A percentile compares a stretch with the other conserved stretches of the same genome.
phyloP scores from a whole-genome alignment of 148 eudicot species.

The Silene uniflora region DNA sequence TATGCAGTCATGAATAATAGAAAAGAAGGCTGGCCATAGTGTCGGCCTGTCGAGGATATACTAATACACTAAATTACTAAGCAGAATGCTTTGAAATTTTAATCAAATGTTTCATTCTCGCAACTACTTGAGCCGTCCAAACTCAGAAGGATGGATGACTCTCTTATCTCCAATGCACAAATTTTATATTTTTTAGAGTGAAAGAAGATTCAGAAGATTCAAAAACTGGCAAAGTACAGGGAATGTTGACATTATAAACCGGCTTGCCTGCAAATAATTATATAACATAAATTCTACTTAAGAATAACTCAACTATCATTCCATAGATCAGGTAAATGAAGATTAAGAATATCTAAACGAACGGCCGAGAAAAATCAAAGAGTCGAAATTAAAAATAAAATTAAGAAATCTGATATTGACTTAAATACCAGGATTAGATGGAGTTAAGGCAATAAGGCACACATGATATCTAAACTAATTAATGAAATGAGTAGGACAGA shows the following conservation, averaged over 20 bases:
- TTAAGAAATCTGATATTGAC: conserved; percentile 11
- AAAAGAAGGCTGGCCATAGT: background rate
- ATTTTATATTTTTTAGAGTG: background rate
- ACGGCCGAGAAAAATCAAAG: background rate
- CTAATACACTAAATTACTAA: background rate
- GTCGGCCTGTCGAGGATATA: background rate
- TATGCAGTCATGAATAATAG: background rate
- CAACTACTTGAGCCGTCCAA: conserved; percentile 30
- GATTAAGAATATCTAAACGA: background rate
- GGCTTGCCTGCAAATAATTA: conserved; percentile 3
- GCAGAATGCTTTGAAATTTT: conserved; percentile 12
- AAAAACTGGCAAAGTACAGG: conserved; percentile 1
- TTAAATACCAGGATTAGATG: conserved; percentile 8
- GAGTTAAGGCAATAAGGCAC: conserved; percentile 15
- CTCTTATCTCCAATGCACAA: background rate
- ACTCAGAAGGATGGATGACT: conserved; percentile 8
- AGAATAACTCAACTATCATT: background rate
- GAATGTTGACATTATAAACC: conserved; percentile 3
- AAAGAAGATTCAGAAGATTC: background rate
- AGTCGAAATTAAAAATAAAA: background rate
- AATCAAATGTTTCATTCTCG: conserved; percentile 26
- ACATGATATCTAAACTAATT: conserved; percentile 11
- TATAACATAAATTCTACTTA: background rate
- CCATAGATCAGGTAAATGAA: conserved; percentile 5
- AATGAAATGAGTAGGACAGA: conserved; percentile 22